Conservation (phyloP, 192 early-diverging fungal genomes). For the Rhizophagus sp. region DNA sequence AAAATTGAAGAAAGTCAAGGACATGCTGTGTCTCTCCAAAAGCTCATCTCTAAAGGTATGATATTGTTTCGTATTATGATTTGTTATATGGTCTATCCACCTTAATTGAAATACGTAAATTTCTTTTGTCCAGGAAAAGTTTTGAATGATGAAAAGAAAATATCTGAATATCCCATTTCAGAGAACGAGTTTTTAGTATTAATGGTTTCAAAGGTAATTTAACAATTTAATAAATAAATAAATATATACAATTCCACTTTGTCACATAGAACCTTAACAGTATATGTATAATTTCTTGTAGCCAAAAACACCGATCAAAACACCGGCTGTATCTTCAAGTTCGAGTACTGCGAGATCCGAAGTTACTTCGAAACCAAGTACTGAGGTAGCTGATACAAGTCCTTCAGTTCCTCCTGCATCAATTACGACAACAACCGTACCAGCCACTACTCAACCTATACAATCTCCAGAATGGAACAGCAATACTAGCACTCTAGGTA, state of each 20-base stretch:
- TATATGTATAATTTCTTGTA: slow-evolving; percentile 31
- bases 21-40: slow-evolving; percentile 70
- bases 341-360: slow-evolving; percentile 43
- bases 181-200: slow-evolving; percentile 96
- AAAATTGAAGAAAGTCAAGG: slow-evolving; percentile 75
- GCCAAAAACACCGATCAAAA: slow-evolving; percentile 25
- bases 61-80: neutral
- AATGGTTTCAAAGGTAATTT: slow-evolving; percentile 86
- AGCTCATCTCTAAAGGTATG: slow-evolving; percentile 86
- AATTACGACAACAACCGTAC: neutral
- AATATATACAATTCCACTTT: slow-evolving; percentile 36
- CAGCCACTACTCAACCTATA: slow-evolving; percentile 39
- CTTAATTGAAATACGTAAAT: neutral
- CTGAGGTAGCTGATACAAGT: slow-evolving; percentile 28
- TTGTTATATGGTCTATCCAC: neutral
- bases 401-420: slow-evolving; percentile 35
- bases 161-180: slow-evolving; percentile 73
- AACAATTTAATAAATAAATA: too few relatives aligned
- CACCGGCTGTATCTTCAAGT: slow-evolving; percentile 20
- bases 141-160: slow-evolving; percentile 72
- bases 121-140: slow-evolving; percentile 76
- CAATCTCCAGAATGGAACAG: slow-evolving; percentile 32
- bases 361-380: slow-evolving; percentile 42
- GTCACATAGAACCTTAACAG: slow-evolving; percentile 34
- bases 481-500: neutral